Percentiles rank a stretch among this genome's conserved stretches.
Conservation (phyloP, 2,329 filamentous ascomycete species). For the Colletotrichum tropicale region DNA sequence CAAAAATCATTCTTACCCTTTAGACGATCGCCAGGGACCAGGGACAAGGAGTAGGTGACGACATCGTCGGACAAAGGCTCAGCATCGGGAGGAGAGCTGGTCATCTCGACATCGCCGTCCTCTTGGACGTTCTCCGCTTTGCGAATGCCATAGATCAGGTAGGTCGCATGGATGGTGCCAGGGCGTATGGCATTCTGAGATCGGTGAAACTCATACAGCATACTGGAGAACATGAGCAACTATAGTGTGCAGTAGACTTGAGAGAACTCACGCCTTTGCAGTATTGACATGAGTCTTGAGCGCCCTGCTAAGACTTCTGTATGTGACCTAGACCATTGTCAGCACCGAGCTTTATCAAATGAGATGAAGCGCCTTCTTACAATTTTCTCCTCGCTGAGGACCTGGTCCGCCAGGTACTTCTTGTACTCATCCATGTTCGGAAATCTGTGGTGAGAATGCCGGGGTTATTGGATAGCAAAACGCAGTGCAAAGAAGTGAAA, state of each 20-base stretch:
- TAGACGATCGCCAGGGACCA: slow-evolving; percentile 76
- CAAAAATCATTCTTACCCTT: slow-evolving; percentile 51
- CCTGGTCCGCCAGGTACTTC: slow-evolving; percentile 74
- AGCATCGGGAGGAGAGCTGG: slow-evolving; percentile 66
- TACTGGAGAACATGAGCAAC: slow-evolving; percentile 66
- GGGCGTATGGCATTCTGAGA: slow-evolving; percentile 78
- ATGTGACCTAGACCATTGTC: slow-evolving; percentile 70
- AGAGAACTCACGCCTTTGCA: slow-evolving; percentile 77
- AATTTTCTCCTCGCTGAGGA: slow-evolving; percentile 76
- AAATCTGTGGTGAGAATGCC: neutral
- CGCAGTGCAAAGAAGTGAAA: neutral
- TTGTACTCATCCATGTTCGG: slow-evolving; percentile 64
- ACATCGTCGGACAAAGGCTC: slow-evolving; percentile 55
- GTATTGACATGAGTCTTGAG: slow-evolving; percentile 83
- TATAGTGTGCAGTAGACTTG: neutral
- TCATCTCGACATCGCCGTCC: slow-evolving; percentile 73
- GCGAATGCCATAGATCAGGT: slow-evolving; percentile 78
- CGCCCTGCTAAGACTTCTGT: slow-evolving; percentile 81
- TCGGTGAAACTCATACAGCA: slow-evolving; percentile 85
- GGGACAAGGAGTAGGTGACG: slow-evolving; percentile 62
- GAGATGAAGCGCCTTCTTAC: slow-evolving; percentile 47
- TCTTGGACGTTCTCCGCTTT: slow-evolving; percentile 41
- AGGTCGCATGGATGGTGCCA: slow-evolving; percentile 86
- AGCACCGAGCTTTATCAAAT: slow-evolving; percentile 2
- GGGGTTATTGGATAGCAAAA: accelerated